Evolutionary conservation across 2,329 filamentous ascomycete genomes (phyloP), one percentile per base, ranked within the genome.

Genomic region (Stagonosporopsis vannaccii): DNA sequence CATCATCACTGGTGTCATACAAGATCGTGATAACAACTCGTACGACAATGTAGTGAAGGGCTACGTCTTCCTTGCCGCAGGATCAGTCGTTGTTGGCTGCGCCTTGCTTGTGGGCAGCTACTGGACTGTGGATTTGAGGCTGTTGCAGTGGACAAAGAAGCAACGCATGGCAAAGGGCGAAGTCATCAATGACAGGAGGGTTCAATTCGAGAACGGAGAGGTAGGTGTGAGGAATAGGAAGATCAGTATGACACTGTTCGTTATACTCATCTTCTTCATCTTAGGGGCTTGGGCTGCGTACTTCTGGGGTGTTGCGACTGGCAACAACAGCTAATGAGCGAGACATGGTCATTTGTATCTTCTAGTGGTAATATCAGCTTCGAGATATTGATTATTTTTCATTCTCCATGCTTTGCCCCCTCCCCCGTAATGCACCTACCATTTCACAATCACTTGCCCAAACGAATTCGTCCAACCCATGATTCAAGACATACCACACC

Each of bases 251-350:
- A 55, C 63, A 8, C 81, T 80, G 53, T 83, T 86, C 47, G 68
- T 60, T 1, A 68, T 72, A 0, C 61, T 85, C 1, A 61, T 81
- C 0, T 20, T 82, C 3, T 60, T 87, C 36, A 78, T 84, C 0
- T 28, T 84, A 9, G 85, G 85, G 0, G 76, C 76, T 2, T 85
- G 84, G 82, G 71, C 64, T 8, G 84, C 82, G 0, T 87, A 86
- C 66, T 85, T 87, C 58, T 87, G 84, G 84, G 85, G 85, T 7
- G 79, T 84, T 2, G 82, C 81, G 4, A 87, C 82, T 0, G 82
- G 81, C 0, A 79, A 84, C 19, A 69, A 71, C 26, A 53, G 51
- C 3, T 67, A 39, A 32, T 6, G 23, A 8, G 17, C n/a, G 12
- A 20, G 7, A 7, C n/a, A 9, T 19, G 17, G 15, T n/a, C 1